Evolutionary conservation across 148 eudicot genomes (phyloP), one percentile per base, ranked within the genome.

Genomic region (Linanthus parryae): DNA sequence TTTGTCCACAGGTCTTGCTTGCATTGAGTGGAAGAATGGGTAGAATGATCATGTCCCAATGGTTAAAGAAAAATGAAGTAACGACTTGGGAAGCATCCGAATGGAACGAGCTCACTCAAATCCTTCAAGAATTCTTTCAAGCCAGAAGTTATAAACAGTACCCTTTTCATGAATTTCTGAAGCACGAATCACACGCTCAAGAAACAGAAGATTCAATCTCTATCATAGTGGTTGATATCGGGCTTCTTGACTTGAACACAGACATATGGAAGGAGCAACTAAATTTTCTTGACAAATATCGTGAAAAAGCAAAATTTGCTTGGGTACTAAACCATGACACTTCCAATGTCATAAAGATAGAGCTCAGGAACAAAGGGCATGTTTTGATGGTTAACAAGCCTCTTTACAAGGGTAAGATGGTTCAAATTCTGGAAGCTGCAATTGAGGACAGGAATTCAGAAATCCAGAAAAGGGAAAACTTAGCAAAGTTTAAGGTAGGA

Each of bases 91-190:
- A 76, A 67, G 95, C 89, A 48, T 78, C 88, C 25, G 89, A 83
- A 24, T 91, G 97, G 97, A 91, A 91, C 62, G 95, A 83, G 60
- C 78, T 91, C 28, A 81, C 84, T n/a, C 83, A 72, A 44, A 72
- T 57, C 61, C 94, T 91, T 39, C 52, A 78, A 57, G 73, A 69
- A 56, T 54, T 62, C 13, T 73, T 64, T 54, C 71, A 71, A 59
- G 49, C 48, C 46, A 54, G 56, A 65, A 57, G 57, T 49, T n/a
- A 28, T 51, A 21, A 49, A 34, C 81, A 56, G 48, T 30, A 20
- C 49, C 52, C 50, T 39, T 50, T 52, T 43, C 66, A 22, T 21
- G 52, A 44, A 61, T 27, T 16, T 44, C 61, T 57, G 61, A 61
- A 57, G 16, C 15, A 58, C 13, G 59, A 67, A 40, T 35, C 53